Evolutionary conservation across 345 rosid genomes (phyloP).

Genomic region (Geranium rotundifolium): DNA sequence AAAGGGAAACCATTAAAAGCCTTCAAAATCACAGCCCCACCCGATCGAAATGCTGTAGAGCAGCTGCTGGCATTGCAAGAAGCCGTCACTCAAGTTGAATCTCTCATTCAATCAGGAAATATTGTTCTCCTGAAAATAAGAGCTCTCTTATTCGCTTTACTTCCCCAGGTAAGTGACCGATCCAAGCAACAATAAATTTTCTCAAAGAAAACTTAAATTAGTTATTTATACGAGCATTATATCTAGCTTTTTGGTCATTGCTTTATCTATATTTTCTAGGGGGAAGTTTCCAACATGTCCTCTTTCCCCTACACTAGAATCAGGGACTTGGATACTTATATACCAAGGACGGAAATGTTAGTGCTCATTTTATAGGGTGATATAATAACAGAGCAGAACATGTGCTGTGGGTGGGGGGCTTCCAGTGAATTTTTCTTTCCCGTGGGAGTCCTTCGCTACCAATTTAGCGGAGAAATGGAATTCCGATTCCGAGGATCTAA

Average conservation of each 20-base stretch:
- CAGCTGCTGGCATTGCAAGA: constrained; percentile 77
- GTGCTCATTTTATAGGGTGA: neutral
- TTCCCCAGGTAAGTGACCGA: constrained; percentile 53
- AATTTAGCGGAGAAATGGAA: no score
- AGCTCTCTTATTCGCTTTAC: constrained; percentile 67
- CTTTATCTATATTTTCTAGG: no score
- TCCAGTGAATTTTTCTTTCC: neutral
- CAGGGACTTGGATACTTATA: neutral
- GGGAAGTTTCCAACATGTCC: neutral
- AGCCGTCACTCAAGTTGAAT: constrained; percentile 53
- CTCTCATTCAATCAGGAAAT: constrained; percentile 65
- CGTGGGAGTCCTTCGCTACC: neutral
- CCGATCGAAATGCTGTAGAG: constrained; percentile 77
- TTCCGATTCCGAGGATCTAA: no score
- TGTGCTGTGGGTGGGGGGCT: neutral
- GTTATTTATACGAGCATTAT: no score
- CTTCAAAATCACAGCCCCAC: constrained; percentile 53
- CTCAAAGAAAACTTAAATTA: no score
- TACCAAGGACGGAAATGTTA: neutral
- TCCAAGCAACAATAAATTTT: constrained; percentile 1
- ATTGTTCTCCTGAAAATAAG: constrained; percentile 75
- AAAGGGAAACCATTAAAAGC: constrained; percentile 46
- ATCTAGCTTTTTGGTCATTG: no score
- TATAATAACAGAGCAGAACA: neutral
- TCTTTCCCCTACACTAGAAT: neutral